Percentiles rank a stretch among this genome's conserved stretches.
phyloP scores from a whole-genome alignment of 331 rosid species.

The Prunus yedoensis region DNA sequence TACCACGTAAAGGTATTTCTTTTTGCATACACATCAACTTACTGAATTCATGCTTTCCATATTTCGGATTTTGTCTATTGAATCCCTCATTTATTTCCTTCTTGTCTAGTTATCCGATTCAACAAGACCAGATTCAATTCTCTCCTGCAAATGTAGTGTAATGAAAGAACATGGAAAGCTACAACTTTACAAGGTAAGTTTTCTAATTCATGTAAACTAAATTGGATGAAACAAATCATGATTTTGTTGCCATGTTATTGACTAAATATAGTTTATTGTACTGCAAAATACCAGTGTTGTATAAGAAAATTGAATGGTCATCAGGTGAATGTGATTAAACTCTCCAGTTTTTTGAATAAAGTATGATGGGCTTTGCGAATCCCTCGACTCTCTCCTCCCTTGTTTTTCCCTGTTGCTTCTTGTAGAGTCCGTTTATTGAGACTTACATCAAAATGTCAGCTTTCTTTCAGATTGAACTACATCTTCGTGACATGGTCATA shows the following conservation, averaged over 20 bases:
- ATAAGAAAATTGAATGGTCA: neutral
- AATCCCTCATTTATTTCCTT: slow-evolving; percentile 5
- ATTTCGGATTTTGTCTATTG: neutral
- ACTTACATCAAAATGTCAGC: neutral
- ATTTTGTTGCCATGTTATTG: neutral
- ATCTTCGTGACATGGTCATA: slow-evolving; percentile 40
- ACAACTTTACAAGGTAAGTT: slow-evolving; percentile 44
- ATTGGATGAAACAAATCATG: slow-evolving; percentile 2
- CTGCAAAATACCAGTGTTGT: neutral
- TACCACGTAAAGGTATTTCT: slow-evolving; percentile 43
- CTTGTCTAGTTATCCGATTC: slow-evolving; percentile 38
- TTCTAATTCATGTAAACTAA: neutral
- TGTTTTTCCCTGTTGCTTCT: neutral
- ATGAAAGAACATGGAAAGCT: slow-evolving; percentile 35
- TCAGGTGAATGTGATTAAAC: neutral
- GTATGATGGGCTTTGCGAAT: neutral
- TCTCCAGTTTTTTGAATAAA: neutral
- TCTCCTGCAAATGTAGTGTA: slow-evolving; percentile 45
- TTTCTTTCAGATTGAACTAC: slow-evolving; percentile 37
- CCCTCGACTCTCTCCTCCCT: neutral
- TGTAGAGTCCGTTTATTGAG: neutral
- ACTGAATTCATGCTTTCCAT: neutral
- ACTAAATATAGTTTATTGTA: neutral
- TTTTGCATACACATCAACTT: slow-evolving; percentile 1
- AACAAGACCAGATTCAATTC: slow-evolving; percentile 20